Base-by-base conservation (phyloP, 108 stramenopile species). In the Discostella stelligeroides region DNA sequence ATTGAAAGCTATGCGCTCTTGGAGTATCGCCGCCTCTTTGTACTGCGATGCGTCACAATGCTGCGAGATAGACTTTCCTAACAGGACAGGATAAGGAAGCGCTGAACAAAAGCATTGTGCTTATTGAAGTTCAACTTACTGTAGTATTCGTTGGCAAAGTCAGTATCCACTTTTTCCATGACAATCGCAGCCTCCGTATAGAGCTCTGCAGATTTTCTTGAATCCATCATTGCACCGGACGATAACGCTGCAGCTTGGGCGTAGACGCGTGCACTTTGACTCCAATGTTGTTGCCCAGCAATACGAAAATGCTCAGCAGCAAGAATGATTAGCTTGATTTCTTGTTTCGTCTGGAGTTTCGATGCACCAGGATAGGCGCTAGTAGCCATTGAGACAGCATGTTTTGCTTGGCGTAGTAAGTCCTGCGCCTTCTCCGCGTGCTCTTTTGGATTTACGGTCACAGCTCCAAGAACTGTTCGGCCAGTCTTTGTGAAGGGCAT, bases 261-360 rank as follows among this genome's bases (percentile, higher is more conserved):
- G 46, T 61, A 79, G 6, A 70, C 66, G 11, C 46, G 55, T 12
- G 67, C 54, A 29, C 67, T 68, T 7, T 56, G 34, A 27, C 34
- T 40, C 51, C 39, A 68, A 41, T 51, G 24, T 10, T 28, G 27
- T 29, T 54, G 55, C 17, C 79, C 79, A 23, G 63, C 66, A 55
- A 79, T 47, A 18, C 70, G 38, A 30, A 79, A 79, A 18, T 66
- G 13, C 39, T 79, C 79, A 14, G 70, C 79, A 15, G 79, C 70
- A 5, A 50, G 37, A 1, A 72, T 12, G 0, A 53, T 68, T 14
- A 65, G 40, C 15, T 72, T 67, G 0, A 72, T 50, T 43, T 72
- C 66, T 63, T 68, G 75, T 39, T 76, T 70, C 1, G 68, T 65
- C 15, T 56, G 30, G 18, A 63, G 43, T 20, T 46, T 51, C 15